Conservation (phyloP, 2,329 filamentous ascomycete genomes). For the Fusarium longipes region DNA sequence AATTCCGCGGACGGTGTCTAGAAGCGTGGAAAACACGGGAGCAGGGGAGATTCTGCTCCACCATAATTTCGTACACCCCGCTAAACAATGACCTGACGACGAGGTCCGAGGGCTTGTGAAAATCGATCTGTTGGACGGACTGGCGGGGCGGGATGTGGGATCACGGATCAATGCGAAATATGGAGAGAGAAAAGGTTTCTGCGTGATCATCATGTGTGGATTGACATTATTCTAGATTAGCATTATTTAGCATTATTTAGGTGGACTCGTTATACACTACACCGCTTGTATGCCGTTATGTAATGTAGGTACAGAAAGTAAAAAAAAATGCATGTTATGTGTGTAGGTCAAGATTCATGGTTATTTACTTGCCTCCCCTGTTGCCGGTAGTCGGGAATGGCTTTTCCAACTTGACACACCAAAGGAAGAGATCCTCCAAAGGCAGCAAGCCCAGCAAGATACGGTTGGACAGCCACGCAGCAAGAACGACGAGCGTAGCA, state of each 20-base stretch:
- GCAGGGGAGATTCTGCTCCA: background rate
- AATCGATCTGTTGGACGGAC: background rate
- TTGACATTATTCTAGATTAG: conserved; percentile 21
- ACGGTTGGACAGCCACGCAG: conserved; percentile 67
- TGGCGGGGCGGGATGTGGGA: background rate
- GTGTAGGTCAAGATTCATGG: background rate
- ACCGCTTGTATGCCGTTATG: background rate
- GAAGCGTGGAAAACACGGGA: background rate
- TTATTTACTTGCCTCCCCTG: conserved; percentile 28
- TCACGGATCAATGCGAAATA: background rate
- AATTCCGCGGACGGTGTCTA: background rate
- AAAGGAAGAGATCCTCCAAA: conserved; percentile 74
- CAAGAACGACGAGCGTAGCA: conserved; percentile 68
- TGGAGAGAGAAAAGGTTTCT: background rate
- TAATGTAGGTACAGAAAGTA: background rate
- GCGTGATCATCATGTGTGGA: conserved; percentile 1
- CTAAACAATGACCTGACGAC: background rate
- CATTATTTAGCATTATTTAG: conserved; percentile 21
- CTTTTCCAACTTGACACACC: conserved; percentile 71
- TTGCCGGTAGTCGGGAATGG: conserved; percentile 63
- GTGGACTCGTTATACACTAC: conserved; percentile 1
- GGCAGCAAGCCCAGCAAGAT: conserved; percentile 69
- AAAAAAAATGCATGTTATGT: background rate
- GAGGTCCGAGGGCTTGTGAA: background rate
- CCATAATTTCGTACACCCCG: background rate